Evolutionary conservation across 192 early-diverging fungal genomes (phyloP), one percentile per base, ranked within the genome.

Genomic region (Chytriomyces sp.): DNA sequence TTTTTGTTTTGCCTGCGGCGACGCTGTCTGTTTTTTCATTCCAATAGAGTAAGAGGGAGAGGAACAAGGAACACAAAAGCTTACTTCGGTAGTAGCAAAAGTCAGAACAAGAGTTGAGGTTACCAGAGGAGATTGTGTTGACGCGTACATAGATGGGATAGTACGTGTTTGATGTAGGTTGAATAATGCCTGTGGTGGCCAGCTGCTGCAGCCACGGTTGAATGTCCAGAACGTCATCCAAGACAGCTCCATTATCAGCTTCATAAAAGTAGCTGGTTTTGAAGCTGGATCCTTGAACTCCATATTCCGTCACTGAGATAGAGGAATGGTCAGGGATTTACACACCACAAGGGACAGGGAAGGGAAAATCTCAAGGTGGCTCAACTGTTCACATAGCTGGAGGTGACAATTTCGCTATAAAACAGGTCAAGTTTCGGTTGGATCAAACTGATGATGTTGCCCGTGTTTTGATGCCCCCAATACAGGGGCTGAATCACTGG

Each of bases 11-110:
- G 5, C 7, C 8, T 36, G 26, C 22, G n/a, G 22, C 38, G 19
- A 36, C 5, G 3, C 26, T 14, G 28, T 30, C 28, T 64, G 28
- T 52, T 38, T 26, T 64, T 64, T 44, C n/a, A 4, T 8, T 5
- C 34, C 0, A 44, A 22, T 5, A n/a, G 26, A 28, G 54, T 28
- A 28, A 56, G 26, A 26, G 12, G 54, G 0, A 40, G 7, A 22
- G 37, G 0, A 31, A 60, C 30, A 60, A 60, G 38, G 38, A 58
- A 2, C 19, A 58, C 10, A 58, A 58, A 25, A 58, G 12, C 28
- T 25, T 26, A 64, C 62, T 64, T n/a, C 62, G 8, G 39, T 70
- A 70, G 38, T 70, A 70, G 39, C 68, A 70, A 59, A 70, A 70
- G 32, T 70, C 68, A 28, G 54, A 41, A 39, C 68, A 70, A 4